A percentile compares a stretch with the other conserved stretches of the same genome.
These are phyloP conservation scores for Leptosphaerulina australis DNA, from an alignment of 2,329 filamentous ascomycete genomes.

Conservation along the genomic window DNA sequence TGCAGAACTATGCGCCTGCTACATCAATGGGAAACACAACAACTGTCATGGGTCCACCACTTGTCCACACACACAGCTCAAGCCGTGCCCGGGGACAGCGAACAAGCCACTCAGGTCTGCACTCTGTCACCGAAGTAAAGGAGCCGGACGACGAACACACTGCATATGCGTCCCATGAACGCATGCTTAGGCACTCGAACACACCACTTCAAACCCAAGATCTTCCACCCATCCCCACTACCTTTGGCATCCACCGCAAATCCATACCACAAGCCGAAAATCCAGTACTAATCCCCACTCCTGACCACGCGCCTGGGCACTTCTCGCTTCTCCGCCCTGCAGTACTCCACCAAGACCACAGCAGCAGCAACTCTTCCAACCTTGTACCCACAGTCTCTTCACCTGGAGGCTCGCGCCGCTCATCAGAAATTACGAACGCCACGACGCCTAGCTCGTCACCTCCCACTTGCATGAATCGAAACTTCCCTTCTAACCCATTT, in stretches of 20 bases:
- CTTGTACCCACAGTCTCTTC: slow-evolving; percentile 20
- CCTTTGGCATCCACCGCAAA: slow-evolving; percentile 37
- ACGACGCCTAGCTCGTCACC: slow-evolving; percentile 19
- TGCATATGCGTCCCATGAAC: slow-evolving; percentile 26
- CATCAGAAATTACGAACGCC: slow-evolving; percentile 15
- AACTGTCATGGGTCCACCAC: slow-evolving; percentile 34
- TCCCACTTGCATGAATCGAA: slow-evolving; percentile 6
- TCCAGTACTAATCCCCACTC: slow-evolving; percentile 24
- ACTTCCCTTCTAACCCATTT: slow-evolving; percentile 33
- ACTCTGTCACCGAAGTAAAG: slow-evolving; percentile 41
- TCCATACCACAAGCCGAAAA: slow-evolving; percentile 23
- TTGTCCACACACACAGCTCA: slow-evolving; percentile 44
- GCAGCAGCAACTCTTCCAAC: slow-evolving; percentile 34
- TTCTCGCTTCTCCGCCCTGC: slow-evolving; percentile 32
- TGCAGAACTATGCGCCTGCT: slow-evolving; percentile 12
- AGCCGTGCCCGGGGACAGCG: slow-evolving; percentile 42
- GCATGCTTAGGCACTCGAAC: slow-evolving; percentile 15
- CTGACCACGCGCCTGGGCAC: slow-evolving; percentile 23
- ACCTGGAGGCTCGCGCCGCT: slow-evolving; percentile 15
- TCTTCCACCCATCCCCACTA: slow-evolving; percentile 20
- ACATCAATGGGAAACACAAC: slow-evolving; percentile 25
- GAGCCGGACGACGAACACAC: slow-evolving; percentile 36
- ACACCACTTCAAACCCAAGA: slow-evolving; percentile 18
- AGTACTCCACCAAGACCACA: slow-evolving; percentile 28
- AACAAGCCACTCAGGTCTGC: slow-evolving; percentile 41